phyloP scores from a whole-genome alignment of 1,139 yeast genomes.

The Pichia norvegensis region DNA sequence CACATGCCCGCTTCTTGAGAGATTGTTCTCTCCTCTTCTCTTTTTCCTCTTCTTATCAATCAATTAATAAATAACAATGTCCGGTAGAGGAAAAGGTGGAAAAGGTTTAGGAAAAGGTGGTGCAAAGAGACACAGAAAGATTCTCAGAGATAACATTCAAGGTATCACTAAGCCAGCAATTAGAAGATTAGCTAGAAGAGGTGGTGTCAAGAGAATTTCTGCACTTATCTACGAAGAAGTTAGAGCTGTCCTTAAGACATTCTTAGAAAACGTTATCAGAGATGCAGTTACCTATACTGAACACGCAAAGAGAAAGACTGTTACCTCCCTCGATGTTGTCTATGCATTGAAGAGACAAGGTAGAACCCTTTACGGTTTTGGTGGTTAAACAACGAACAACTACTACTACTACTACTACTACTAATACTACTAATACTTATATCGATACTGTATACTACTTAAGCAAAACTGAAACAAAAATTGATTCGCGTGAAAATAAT shows the following conservation, averaged over 20 bases:
- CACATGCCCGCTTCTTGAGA: background rate
- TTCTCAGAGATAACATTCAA: conserved; percentile 98
- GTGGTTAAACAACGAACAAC: conserved; percentile 52
- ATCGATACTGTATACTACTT: background rate
- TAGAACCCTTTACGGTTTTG: conserved; percentile 99
- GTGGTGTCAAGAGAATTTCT: conserved; percentile 99
- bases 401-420: background rate
- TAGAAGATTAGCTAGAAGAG: conserved; percentile 99
- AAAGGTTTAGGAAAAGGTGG: conserved; percentile 99
- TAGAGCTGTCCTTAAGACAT: conserved; percentile 91
- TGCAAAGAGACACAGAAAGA: conserved; percentile 99
- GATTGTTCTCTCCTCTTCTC: background rate
- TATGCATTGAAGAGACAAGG: conserved; percentile 99
- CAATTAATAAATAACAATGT: conserved; percentile 44
- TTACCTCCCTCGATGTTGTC: conserved; percentile 96
- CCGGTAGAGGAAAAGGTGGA: conserved; percentile 99
- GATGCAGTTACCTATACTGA: conserved; percentile 99
- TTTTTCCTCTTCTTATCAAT: conserved; percentile 5
- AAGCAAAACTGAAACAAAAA: background rate
- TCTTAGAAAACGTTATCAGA: conserved; percentile 95
- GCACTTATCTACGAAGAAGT: conserved; percentile 98
- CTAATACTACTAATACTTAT: background rate
- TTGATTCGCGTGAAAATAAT: background rate
- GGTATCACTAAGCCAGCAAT: conserved; percentile 99
- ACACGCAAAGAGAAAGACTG: conserved; percentile 99